These are phyloP conservation scores for Wakefieldia striispora DNA, from an alignment of 768 basidiomycete genomes.

Conservation along the genomic window DNA sequence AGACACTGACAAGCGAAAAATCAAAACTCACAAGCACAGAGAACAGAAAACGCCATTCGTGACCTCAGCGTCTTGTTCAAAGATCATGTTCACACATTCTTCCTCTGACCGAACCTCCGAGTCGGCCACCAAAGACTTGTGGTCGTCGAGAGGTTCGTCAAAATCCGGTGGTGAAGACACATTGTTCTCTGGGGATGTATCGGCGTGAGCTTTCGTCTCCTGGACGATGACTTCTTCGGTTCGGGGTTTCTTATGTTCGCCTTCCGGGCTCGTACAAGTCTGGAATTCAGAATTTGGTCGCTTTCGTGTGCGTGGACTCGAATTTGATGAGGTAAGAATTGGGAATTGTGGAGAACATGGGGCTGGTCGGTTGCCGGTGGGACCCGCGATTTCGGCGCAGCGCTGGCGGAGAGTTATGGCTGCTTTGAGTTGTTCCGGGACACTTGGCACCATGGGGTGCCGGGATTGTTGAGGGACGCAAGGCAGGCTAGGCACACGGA, in stretches of 20 bases:
- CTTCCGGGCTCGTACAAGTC: constrained; percentile 5
- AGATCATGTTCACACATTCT: constrained; percentile 40
- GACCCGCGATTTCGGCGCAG: neutral
- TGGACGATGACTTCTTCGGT: constrained; percentile 5
- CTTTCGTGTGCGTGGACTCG: constrained; percentile 11
- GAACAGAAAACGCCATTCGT: constrained; percentile 38
- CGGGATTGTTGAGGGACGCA: constrained; percentile 4
- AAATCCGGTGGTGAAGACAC: neutral
- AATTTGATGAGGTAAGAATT: neutral
- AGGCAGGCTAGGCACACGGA: constrained; percentile 2
- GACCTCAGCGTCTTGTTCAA: constrained; percentile 32
- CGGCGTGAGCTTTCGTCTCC: neutral
- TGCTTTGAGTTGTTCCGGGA: constrained; percentile 1
- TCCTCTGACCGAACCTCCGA: constrained; percentile 38
- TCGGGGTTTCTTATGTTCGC: constrained; percentile 21
- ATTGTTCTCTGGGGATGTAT: neutral
- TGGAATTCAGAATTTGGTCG: constrained; percentile 16
- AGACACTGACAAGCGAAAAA: neutral
- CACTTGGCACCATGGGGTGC: neutral
- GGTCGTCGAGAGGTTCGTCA: neutral
- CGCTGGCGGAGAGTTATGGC: neutral
- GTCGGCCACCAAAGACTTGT: neutral
- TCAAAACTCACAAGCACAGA: constrained; percentile 50
- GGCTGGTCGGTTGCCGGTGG: neutral
- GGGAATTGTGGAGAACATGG: neutral